Evolutionary conservation across 2,329 filamentous ascomycete species (phyloP), one percentile per base, ranked within the genome.

Genomic region (Plenodomus biglobosus): DNA sequence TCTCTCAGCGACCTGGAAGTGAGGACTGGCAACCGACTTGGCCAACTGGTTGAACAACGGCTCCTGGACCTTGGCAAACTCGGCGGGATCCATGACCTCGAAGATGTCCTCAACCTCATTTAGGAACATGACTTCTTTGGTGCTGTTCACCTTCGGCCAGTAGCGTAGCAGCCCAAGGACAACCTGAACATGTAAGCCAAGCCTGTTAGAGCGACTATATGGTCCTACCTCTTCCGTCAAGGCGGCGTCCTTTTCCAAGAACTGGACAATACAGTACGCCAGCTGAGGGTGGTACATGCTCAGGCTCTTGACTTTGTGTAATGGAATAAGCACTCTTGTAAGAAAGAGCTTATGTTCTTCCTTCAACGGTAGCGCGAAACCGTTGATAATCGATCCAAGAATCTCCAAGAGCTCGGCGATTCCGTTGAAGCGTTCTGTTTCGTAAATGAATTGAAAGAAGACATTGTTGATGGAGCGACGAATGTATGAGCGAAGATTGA

Each of bases 231-330:
- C 94, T 83, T 99, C 94, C 10, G 94, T 99, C 66, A 99, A 79
- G 16, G 90, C 92, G 2, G 94, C 91, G 72, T 99, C 94, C 76
- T 99, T 99, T 72, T 99, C 94, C 50, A 99, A 76, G 72, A 99
- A 99, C 71, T 99, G 94, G 37, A 99, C 94, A 62, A 99, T 99
- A 72, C 94, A 99, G 73, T 99, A 99, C 22, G 94, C 94, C 66
- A 99, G 79, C 72, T 99, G 94, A 42, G 94, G 94, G 72, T 99
- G 94, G 68, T 99, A 99, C 94, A 99, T 97, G 87, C 92, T 97
- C 67, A 99, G 76, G 73, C 92, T 95, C 80, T 97, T 99, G 66
- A 95, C 92, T 74, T 99, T 99, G 80, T 99, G 94, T 58, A 99
- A 77, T 22, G 94, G 94, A 48, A 99, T 84, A 59, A 99, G 78